A percentile compares a stretch with the other conserved stretches of the same genome.
These are phyloP conservation scores for Nitzschia sp. DNA, from an alignment of 108 stramenopile genomes.

Conservation along the genomic window DNA sequence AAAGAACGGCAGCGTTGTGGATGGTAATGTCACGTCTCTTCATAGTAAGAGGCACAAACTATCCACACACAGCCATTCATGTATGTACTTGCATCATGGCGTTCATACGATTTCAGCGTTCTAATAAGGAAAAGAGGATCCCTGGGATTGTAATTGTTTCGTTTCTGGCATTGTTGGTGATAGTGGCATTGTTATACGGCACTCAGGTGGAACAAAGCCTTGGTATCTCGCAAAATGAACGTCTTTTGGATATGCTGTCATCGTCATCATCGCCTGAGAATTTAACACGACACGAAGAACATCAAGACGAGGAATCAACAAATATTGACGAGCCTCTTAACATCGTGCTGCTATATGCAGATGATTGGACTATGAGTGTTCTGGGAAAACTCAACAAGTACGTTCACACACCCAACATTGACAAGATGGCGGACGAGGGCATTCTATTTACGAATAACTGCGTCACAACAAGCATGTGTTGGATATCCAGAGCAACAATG, in stretches of 20 bases:
- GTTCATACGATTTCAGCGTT: too few species aligned
- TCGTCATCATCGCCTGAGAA: not conserved
- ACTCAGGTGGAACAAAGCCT: not conserved
- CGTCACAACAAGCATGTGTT: slow-evolving; percentile 84
- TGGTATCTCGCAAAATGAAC: not conserved
- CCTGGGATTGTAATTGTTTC: not conserved
- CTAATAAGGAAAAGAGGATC: too few species aligned
- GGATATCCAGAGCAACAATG: slow-evolving; percentile 76
- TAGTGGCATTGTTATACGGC: not conserved
- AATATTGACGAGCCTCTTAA: slow-evolving; percentile 48
- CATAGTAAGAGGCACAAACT: too few species aligned
- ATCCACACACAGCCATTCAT: too few species aligned
- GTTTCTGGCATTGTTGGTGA: not conserved
- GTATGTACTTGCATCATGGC: too few species aligned
- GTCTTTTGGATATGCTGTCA: not conserved
- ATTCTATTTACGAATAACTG: slow-evolving; percentile 78
- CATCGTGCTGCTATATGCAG: slow-evolving; percentile 59
- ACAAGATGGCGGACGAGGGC: slow-evolving; percentile 71
- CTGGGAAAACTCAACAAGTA: slow-evolving; percentile 39
- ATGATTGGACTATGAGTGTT: slow-evolving; percentile 57
- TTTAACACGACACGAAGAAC: not conserved
- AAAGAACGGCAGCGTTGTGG: too few species aligned
- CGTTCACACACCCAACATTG: slow-evolving; percentile 65
- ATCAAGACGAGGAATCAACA: slow-evolving; percentile 21
- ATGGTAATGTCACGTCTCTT: too few species aligned